Evolutionary conservation across 2,329 filamentous ascomycete genomes (phyloP), one percentile per base, ranked within the genome.

Genomic region (Calonectria montana): DNA sequence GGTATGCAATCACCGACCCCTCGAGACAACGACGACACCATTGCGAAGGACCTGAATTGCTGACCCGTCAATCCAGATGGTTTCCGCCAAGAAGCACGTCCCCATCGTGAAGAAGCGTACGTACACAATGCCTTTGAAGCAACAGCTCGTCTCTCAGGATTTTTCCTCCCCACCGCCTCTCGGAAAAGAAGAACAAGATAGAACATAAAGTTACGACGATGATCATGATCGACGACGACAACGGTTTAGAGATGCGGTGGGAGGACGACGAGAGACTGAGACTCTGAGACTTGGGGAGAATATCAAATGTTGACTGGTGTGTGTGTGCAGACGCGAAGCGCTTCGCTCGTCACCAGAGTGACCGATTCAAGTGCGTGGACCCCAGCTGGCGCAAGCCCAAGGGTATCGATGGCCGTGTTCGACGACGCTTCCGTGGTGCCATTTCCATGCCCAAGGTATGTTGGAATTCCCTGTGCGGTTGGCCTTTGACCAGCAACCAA

Each of bases 41-140:
- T 69, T 62, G 29, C 55, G 47, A 67, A 57, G 29, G 70, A 41
- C 47, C 45, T 73, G 31, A 73, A 74, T 74, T 78, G 75, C 82
- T 84, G 78, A 84, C 79, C 74, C 71, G 31, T 61, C 68, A 41
- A 55, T 79, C 69, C 80, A 96, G 96, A 98, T 98, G 97, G 95
- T 96, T 91, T 92, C 96, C 93, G 94, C 96, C 89, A 97, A 97
- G 94, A 97, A 97, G 92, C 97, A 98, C 89, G 92, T 98, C 86
- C 93, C 96, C 85, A 99, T 99, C 92, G 94, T 99, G 86, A 99
- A 99, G 95, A 99, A 99, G 95, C 95, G 95, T 97, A 96, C 86
- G 95, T 95, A 84, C 80, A 62, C 13, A 37, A 21, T 23, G 37
- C 31, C 35, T 59, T 21, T 23, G 72, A 67, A 72, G 23, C 31